Percentiles rank a stretch among this genome's conserved stretches.
phyloP scores from a whole-genome alignment of 345 rosid genomes.

The Lumnitzera racemosa region DNA sequence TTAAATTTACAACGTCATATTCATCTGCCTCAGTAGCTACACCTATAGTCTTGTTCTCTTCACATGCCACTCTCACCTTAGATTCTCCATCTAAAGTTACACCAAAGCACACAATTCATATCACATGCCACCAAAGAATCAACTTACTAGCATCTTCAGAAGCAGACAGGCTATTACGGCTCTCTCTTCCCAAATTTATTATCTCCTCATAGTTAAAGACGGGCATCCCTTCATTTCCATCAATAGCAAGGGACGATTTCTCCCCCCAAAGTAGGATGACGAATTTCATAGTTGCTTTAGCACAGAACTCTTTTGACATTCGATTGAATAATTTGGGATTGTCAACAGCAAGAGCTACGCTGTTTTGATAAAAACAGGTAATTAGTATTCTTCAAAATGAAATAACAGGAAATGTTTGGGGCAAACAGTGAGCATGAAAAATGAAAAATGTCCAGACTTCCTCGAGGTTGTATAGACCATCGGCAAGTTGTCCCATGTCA shows the following conservation, averaged over 20 bases:
- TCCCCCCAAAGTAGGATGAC: slow-evolving; percentile 87
- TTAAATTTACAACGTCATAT: too few species aligned
- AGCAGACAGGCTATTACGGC: slow-evolving; percentile 31
- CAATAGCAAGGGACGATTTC: slow-evolving; percentile 37
- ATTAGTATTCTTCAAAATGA: slow-evolving; percentile 10
- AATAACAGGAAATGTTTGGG: too few species aligned
- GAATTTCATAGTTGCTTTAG: slow-evolving; percentile 50
- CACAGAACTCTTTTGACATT: slow-evolving; percentile 45
- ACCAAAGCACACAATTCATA: too few species aligned
- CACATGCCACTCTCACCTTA: too few species aligned
- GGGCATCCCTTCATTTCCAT: slow-evolving; percentile 31
- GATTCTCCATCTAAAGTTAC: too few species aligned
- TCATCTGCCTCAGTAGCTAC: too few species aligned
- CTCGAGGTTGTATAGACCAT: too few species aligned
- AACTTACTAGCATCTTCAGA: slow-evolving; percentile 53
- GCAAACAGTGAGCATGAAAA: too few species aligned
- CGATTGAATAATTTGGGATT: slow-evolving; percentile 79
- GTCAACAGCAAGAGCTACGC: slow-evolving; percentile 86
- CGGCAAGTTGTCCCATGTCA: too few species aligned
- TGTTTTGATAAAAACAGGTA: slow-evolving; percentile 26
- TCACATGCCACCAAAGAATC: not conserved
- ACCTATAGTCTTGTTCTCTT: too few species aligned
- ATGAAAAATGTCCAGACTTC: too few species aligned
- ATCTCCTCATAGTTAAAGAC: slow-evolving; percentile 60
- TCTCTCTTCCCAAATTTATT: slow-evolving; percentile 57